A percentile compares a stretch with the other conserved stretches of the same genome.
phyloP scores from a whole-genome alignment of 78 protist genomes.

The Neovahlkampfia damariscottae region DNA sequence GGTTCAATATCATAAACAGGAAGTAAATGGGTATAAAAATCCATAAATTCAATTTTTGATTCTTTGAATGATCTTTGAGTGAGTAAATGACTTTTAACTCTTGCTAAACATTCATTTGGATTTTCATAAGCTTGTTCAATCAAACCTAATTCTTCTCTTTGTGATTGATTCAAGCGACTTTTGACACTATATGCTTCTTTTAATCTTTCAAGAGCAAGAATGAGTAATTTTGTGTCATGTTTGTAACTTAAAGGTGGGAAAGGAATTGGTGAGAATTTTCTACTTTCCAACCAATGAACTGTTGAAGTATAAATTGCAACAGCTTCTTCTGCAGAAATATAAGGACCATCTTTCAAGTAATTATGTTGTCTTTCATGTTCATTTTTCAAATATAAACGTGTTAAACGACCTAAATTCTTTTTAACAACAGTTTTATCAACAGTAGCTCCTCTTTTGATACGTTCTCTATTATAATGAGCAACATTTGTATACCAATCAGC shows the following conservation, averaged over 20 bases:
- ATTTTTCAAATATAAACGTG: slow-evolving; percentile 95
- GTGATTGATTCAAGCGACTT: slow-evolving; percentile 83
- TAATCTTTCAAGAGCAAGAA: slow-evolving; percentile 94
- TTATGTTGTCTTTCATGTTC: slow-evolving; percentile 99
- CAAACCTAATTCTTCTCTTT: slow-evolving; percentile 96
- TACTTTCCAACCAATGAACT: slow-evolving; percentile 94
- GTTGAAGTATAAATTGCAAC: slow-evolving; percentile 94
- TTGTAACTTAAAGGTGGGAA: slow-evolving; percentile 98
- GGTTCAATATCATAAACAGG: slow-evolving; percentile 98
- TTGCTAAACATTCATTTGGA: slow-evolving; percentile 94
- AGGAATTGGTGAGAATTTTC: slow-evolving; percentile 91
- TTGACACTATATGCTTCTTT: slow-evolving; percentile 90
- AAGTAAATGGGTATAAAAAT: slow-evolving; percentile 83
- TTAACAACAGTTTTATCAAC: slow-evolving; percentile 95
- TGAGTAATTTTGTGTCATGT: slow-evolving; percentile 98
- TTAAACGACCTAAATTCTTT: slow-evolving; percentile 98
- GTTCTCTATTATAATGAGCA: slow-evolving; percentile 97
- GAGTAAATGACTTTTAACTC: slow-evolving; percentile 96
- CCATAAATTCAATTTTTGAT: slow-evolving; percentile 93
- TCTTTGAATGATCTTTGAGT: slow-evolving; percentile 97
- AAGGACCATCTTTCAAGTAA: slow-evolving; percentile 99
- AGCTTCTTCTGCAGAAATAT: slow-evolving; percentile 91
- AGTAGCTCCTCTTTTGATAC: slow-evolving; percentile 93
- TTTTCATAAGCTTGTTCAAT: slow-evolving; percentile 99
- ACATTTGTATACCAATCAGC: slow-evolving; percentile 99